phyloP scores from a whole-genome alignment of 139 green algal genomes.

The Chlorella sp. region DNA sequence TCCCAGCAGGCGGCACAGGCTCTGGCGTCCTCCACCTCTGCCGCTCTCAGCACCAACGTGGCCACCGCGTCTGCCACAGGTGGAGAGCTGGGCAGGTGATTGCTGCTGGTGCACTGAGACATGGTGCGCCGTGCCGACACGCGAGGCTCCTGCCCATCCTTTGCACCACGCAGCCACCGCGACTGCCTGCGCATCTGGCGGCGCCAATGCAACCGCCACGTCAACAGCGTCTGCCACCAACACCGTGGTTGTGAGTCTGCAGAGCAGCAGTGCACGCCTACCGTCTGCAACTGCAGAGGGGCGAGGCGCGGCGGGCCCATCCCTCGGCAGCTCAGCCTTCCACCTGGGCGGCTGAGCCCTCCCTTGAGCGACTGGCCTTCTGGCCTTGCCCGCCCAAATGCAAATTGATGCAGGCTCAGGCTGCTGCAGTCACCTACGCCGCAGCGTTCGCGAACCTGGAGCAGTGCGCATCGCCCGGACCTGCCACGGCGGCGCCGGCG shows the following conservation, averaged over 20 bases:
- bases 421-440: neutral
- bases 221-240: neutral
- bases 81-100: no score
- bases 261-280: no score
- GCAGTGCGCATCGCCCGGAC: neutral
- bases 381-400: no score
- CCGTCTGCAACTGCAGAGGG: no score
- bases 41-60: slow-evolving; percentile 2
- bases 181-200: neutral
- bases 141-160: no score
- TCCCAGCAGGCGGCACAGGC: neutral
- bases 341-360: no score
- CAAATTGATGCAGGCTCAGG: neutral
- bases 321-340: no score
- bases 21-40: neutral
- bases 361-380: no score
- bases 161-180: neutral
- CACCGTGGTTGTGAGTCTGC: neutral
- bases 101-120: no score
- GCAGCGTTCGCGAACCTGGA: slow-evolving; percentile 4
- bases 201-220: neutral
- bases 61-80: slow-evolving; percentile 2
- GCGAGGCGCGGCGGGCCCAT: no score
- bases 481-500: neutral
- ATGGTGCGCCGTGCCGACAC: no score